These are phyloP conservation scores for Cephaloascus albidus DNA, from an alignment of 805 yeast species.

Conservation along the genomic window DNA sequence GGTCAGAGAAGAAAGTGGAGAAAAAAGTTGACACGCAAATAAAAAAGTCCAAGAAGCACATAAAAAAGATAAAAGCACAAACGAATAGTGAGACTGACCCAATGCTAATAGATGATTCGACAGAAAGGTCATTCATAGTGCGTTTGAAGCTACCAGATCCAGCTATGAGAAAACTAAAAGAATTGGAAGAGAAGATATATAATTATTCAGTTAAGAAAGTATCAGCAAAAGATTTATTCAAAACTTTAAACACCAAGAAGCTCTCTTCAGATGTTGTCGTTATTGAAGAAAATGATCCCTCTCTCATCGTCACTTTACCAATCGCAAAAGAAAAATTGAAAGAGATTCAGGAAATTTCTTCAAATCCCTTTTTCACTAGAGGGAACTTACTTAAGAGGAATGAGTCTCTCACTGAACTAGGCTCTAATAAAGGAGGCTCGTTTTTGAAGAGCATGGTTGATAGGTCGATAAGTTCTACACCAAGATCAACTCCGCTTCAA, in stretches of 20 bases:
- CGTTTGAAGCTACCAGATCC: neutral
- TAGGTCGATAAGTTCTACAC: constrained; percentile 13
- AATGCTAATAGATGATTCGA: no score
- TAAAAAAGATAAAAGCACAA: no score
- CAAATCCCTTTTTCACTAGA: constrained; percentile 8
- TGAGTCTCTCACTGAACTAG: no score
- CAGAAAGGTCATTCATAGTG: neutral
- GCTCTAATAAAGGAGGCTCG: constrained; percentile 8
- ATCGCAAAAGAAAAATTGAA: constrained; percentile 4
- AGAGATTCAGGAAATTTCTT: constrained; percentile 3
- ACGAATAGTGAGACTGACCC: no score
- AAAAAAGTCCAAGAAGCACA: no score
- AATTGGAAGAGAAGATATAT: neutral
- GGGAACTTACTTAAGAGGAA: constrained; percentile 4
- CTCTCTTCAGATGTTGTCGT: neutral
- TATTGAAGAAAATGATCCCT: neutral
- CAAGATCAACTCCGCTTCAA: constrained; percentile 18
- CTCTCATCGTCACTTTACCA: constrained; percentile 6
- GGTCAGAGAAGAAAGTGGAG: no score
- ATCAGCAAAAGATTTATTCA: constrained; percentile 21
- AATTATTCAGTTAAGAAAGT: constrained; percentile 10
- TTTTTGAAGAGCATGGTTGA: constrained; percentile 31
- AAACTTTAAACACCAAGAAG: constrained; percentile 9
- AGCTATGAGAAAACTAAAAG: neutral
- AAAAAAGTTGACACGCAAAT: no score